Base-by-base conservation (phyloP, 352 stramenopile genomes). In the Phytophthora meadii region DNA sequence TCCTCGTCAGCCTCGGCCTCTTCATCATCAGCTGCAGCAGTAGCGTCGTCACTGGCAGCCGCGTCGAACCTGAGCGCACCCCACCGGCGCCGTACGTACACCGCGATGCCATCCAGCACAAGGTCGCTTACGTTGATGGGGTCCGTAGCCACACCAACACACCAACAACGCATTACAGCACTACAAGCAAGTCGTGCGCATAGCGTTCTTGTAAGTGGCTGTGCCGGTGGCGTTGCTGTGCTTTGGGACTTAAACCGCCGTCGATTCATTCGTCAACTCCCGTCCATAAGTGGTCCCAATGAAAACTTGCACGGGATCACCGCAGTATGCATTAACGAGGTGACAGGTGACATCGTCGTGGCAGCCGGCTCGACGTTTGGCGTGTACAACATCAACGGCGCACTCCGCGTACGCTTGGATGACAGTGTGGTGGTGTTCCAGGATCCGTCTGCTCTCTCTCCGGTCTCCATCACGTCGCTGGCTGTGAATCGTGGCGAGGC, bases 161-260 rank as follows among this genome's bases (percentile, higher is more conserved):
- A 93, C 11, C 36, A 55, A 14, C 54, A 64, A 24, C 61, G 45
- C 8, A 57, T 93, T 68, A 89, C 79, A 1, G 77, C 74, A 1
- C 51, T 92, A 1, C 70, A 84, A 34, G 82, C 78, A 14, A 90
- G 79, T 55, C 79, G 84, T 1, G 73, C 76, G 3, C 89, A 88
- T 71, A 90, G 81, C 41, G 54, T 92, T 17, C 58, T 89, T 17
- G 77, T 92, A 4, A 92, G 82, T 49, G 82, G 82, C 14, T 92
- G 84, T 57, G 60, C 71, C 4, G 70, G 69, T 14, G 83, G 84
- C 11, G 54, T 83, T 9, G 75, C 77, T 4, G 75, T 90, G 12
- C 72, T 93, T 12, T 93, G 84, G 84, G 84, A 93, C 34, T 57
- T 93, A 2, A 93, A 93, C 17, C 82, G 84, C 14, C 76, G 85